A percentile compares a stretch with the other conserved stretches of the same genome.
Evolutionary conservation across 2,329 filamentous ascomycete species (phyloP).

Genomic region (Apiospora hydei): DNA sequence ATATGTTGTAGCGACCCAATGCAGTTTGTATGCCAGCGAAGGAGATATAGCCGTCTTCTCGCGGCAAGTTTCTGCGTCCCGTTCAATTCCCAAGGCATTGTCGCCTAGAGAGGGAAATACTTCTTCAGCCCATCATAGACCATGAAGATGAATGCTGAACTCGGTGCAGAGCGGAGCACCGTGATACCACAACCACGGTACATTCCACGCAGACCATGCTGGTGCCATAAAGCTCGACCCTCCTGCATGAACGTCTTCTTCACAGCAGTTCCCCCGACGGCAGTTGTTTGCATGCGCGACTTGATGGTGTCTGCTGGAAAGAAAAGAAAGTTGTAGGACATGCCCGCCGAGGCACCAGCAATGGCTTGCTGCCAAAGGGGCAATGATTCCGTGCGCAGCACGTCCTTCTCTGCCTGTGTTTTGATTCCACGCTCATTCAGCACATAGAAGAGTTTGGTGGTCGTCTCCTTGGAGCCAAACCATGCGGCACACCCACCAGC

Average conservation of each 20-base stretch:
- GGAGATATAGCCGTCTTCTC: not conserved
- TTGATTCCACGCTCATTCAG: slow-evolving; percentile 54
- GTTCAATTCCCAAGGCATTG: slow-evolving; percentile 28
- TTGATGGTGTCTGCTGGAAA: slow-evolving; percentile 98
- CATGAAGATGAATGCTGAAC: slow-evolving; percentile 98
- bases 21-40: not conserved
- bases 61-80: slow-evolving; percentile 25
- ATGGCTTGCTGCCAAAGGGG: slow-evolving; percentile 87
- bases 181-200: slow-evolving; percentile 97
- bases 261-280: slow-evolving; percentile 61
- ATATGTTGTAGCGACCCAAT: not conserved
- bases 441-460: slow-evolving; percentile 73
- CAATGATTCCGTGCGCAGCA: slow-evolving; percentile 60
- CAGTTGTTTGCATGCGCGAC: slow-evolving; percentile 92
- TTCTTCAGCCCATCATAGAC: slow-evolving; percentile 88
- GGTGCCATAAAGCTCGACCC: slow-evolving; percentile 76
- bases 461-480: slow-evolving; percentile 91
- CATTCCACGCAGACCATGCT: slow-evolving; percentile 82
- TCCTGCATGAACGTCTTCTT: slow-evolving; percentile 76
- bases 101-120: slow-evolving; percentile 60
- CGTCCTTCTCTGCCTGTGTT: slow-evolving; percentile 49
- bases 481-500: slow-evolving; percentile 92
- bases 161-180: slow-evolving; percentile 84
- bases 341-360: slow-evolving; percentile 86
- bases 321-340: slow-evolving; percentile 96